Conservation (phyloP, 139 green algal species). For the Marvania coccoides region DNA sequence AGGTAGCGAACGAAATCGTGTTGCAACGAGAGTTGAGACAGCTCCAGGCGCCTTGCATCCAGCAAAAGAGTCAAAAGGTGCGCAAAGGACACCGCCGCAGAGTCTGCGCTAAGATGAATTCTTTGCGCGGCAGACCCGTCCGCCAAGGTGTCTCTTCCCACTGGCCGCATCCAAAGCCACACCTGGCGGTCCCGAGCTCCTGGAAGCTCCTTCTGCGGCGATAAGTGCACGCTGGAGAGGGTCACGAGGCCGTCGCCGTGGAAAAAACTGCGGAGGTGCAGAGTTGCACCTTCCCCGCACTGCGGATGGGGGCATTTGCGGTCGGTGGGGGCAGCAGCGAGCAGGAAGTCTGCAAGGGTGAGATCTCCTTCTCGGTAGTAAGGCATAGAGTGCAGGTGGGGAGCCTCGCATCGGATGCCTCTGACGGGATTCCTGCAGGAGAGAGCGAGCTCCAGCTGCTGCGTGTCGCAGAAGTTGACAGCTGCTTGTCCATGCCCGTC, state of each 20-base stretch:
- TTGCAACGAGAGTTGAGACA: conserved; percentile 47
- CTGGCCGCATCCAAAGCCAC: conserved; percentile 72
- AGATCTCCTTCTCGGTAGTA: conserved; percentile 55
- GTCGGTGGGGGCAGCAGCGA: conserved; percentile 22
- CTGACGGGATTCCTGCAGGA: conserved; percentile 55
- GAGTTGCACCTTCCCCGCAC: conserved; percentile 49
- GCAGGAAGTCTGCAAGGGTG: conserved; percentile 56
- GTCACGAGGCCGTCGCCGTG: conserved; percentile 54
- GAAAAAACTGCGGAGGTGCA: conserved; percentile 64
- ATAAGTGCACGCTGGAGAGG: conserved; percentile 36
- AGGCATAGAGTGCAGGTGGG: conserved; percentile 42
- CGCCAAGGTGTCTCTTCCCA: neutral
- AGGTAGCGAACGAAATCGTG: conserved; percentile 73
- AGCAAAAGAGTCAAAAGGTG: conserved; percentile 51
- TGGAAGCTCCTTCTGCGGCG: conserved; percentile 41
- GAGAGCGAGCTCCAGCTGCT: conserved; percentile 47
- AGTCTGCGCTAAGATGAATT: conserved; percentile 54
- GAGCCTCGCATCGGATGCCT: conserved; percentile 58
- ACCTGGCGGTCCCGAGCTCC: conserved; percentile 33
- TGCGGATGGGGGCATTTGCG: conserved; percentile 38
- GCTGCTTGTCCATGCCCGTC: neutral
- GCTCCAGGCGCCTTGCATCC: conserved; percentile 34
- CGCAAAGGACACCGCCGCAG: conserved; percentile 63
- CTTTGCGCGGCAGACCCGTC: conserved; percentile 13
- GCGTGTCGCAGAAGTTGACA: conserved; percentile 9